Evolutionary conservation across 495 filamentous ascomycete species (phyloP).

Genomic region (Talaromyces liani): DNA sequence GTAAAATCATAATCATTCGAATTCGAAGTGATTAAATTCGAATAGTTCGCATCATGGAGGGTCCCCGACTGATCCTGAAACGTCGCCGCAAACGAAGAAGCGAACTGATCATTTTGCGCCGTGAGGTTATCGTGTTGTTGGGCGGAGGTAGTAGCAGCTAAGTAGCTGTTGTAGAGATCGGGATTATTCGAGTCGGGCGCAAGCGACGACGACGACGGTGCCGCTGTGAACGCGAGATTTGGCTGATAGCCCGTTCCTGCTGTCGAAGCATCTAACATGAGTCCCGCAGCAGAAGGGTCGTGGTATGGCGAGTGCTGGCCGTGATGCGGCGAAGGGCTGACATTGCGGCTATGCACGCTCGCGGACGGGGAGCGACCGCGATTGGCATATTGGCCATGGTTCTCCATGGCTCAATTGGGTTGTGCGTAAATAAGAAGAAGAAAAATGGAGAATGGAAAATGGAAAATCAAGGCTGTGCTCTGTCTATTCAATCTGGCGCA

Average conservation of each 20-base stretch:
- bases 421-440: not conserved
- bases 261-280: constrained; percentile 29
- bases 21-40: constrained; percentile 31
- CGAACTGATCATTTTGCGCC: constrained; percentile 26
- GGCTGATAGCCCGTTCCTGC: constrained; percentile 17
- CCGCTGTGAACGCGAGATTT: constrained; percentile 19
- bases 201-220: constrained; percentile 6
- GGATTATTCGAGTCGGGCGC: constrained; percentile 15
- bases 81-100: constrained; percentile 32
- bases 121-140: constrained; percentile 23
- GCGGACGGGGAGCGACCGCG: constrained; percentile 20
- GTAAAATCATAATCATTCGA: constrained; percentile 32
- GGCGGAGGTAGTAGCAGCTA: constrained; percentile 18
- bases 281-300: constrained; percentile 22
- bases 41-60: constrained; percentile 32
- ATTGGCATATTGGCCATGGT: constrained; percentile 9
- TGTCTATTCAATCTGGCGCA: not conserved
- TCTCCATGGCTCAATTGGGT: constrained; percentile 6
- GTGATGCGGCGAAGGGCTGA: constrained; percentile 33
- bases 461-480: not conserved
- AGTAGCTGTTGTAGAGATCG: constrained; percentile 23
- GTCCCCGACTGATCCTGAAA: constrained; percentile 24
- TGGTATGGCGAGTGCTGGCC: constrained; percentile 25
- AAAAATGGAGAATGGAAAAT: not conserved
- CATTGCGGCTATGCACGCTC: constrained; percentile 28